A percentile compares a stretch with the other conserved stretches of the same genome.
These are phyloP conservation scores for Hericium rajendrae DNA, from an alignment of 768 basidiomycete species.

Conservation along the genomic window DNA sequence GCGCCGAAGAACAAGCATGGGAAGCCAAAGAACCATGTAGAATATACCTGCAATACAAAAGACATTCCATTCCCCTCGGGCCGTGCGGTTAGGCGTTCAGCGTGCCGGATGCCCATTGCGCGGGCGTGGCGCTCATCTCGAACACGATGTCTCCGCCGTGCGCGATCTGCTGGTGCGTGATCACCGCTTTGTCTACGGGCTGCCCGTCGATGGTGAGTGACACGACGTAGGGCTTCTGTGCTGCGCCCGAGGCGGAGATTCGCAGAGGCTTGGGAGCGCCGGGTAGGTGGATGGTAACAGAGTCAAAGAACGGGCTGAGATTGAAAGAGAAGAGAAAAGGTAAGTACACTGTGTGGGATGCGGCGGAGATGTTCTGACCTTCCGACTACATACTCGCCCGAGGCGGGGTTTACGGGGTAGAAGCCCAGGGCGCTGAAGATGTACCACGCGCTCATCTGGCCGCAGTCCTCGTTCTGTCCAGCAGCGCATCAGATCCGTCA, in stretches of 20 bases:
- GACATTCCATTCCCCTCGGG: neutral
- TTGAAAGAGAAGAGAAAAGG: neutral
- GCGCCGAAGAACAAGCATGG: no score
- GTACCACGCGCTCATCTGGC: conserved; percentile 88
- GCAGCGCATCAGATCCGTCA: neutral
- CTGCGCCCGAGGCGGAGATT: conserved; percentile 48
- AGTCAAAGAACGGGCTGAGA: conserved; percentile 41
- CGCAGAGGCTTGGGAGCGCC: conserved; percentile 28
- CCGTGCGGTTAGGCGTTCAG: neutral
- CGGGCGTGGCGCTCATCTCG: conserved; percentile 48
- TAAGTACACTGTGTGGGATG: neutral
- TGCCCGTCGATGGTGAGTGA: conserved; percentile 48
- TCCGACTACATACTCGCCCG: conserved; percentile 66
- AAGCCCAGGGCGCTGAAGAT: conserved; percentile 77
- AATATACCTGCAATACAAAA: no score
- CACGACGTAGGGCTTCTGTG: conserved; percentile 50
- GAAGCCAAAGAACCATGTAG: no score
- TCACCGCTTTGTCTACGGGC: conserved; percentile 32
- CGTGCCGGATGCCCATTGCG: conserved; percentile 32
- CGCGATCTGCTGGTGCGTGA: conserved; percentile 51
- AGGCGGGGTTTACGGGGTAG: conserved; percentile 77
- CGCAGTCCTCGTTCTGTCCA: conserved; percentile 75
- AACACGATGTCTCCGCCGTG: conserved; percentile 50
- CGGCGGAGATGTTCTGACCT: conserved; percentile 33
- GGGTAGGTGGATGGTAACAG: conserved; percentile 47